phyloP scores from a whole-genome alignment of 2,329 filamentous ascomycete species.

The Magnaporthiopsis incrustans region DNA sequence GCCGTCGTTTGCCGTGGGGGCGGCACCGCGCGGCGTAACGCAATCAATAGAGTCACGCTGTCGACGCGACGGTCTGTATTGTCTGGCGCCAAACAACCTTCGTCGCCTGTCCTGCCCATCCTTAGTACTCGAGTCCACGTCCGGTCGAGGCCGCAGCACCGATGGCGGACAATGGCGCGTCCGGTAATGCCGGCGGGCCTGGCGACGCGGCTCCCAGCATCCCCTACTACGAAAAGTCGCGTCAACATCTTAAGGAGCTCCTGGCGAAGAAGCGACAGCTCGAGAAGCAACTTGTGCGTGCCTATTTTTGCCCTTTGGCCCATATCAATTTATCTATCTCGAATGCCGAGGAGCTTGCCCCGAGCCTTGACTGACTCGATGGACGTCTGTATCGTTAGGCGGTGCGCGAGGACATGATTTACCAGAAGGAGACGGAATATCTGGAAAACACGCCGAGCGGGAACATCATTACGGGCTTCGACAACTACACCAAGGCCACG shows the following conservation, averaged over 20 bases:
- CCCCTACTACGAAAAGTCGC: constrained; percentile 67
- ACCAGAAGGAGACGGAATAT: constrained; percentile 75
- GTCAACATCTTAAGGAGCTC: constrained; percentile 58
- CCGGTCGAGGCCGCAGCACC: background rate
- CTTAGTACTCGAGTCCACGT: background rate
- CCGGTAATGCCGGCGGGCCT: background rate
- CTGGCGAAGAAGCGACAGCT: constrained; percentile 57
- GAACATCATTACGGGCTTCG: constrained; percentile 96
- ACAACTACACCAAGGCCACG: constrained; percentile 92
- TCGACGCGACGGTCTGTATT: background rate
- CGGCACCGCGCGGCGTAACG: background rate
- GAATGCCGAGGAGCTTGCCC: background rate
- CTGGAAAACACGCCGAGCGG: constrained; percentile 82
- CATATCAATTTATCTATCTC: background rate
- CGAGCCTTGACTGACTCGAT: background rate
- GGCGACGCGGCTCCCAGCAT: constrained; percentile 37
- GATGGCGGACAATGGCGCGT: constrained; percentile 13
- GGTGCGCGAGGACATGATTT: constrained; percentile 66
- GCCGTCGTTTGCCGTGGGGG: background rate
- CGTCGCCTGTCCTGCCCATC: background rate
- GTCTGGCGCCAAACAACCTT: background rate
- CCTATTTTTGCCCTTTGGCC: constrained; percentile 14
- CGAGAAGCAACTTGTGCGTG: constrained; percentile 22
- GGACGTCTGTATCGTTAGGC: background rate
- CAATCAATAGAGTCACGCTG: background rate